Evolutionary conservation across 176 grass and related monocot genomes (phyloP).

Genomic region (Hordeum vulgare): MorexV3_pseudomolecules_assembly NC_058520.1:44647246-44647745

Average conservation of each 20-base stretch:
- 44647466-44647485: conserved; percentile 57
- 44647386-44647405: conserved; percentile 52
- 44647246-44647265: conserved; percentile 75
- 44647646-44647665: conserved; percentile 95
- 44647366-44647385: conserved; percentile 64
- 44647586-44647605: conserved; percentile 65
- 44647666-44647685: conserved; percentile 75
- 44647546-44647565: conserved; percentile 49
- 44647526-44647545: not conserved
- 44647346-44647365: conserved; percentile 65
- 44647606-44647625: conserved; percentile 87
- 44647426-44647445: conserved; percentile 59
- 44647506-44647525: conserved; percentile 64
- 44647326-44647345: conserved; percentile 90
- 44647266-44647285: conserved; percentile 80
- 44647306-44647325: conserved; percentile 92
- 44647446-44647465: conserved; percentile 35
- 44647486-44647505: conserved; percentile 87
- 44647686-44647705: conserved; percentile 58
- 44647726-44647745: conserved; percentile 13
- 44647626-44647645: conserved; percentile 81
- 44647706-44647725: conserved; percentile 54
- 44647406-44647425: conserved; percentile 50
- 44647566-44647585: conserved; percentile 60
- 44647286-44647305: conserved; percentile 65